Conservation (phyloP, 1,139 yeast genomes). For the Yamadazyma atlantica region DNA sequence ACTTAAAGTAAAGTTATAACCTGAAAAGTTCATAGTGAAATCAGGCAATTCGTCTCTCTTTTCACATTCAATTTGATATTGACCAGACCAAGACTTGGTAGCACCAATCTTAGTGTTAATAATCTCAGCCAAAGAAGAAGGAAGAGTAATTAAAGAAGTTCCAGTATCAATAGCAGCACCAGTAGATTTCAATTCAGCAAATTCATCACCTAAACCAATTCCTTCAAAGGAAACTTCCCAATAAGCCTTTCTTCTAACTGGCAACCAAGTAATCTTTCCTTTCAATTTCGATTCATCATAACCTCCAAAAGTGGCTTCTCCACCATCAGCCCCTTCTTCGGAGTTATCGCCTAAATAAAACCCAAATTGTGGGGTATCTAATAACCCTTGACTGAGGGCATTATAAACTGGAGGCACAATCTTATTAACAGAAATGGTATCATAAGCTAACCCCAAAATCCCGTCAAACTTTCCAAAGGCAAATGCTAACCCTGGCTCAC, state of each 20-base stretch:
- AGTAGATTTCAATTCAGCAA: constrained; percentile 73
- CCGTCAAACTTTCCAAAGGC: constrained; percentile 99
- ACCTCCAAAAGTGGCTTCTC: constrained; percentile 95
- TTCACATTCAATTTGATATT: constrained; percentile 88
- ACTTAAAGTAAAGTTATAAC: constrained; percentile 84
- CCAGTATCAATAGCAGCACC: constrained; percentile 99
- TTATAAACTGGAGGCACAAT: constrained; percentile 93
- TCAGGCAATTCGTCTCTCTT: constrained; percentile 83
- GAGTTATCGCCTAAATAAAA: constrained; percentile 83
- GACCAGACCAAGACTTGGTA: constrained; percentile 95
- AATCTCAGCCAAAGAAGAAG: constrained; percentile 92
- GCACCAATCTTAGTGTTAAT: constrained; percentile 96
- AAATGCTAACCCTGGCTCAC: constrained; percentile 95
- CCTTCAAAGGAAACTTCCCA: constrained; percentile 97
- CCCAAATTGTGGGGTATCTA: constrained; percentile 83
- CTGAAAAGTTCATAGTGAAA: constrained; percentile 82
- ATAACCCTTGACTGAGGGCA: constrained; percentile 75
- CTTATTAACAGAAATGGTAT: constrained; percentile 81
- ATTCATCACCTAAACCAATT: constrained; percentile 86
- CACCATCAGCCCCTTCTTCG: constrained; percentile 69
- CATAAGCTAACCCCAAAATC: constrained; percentile 90
- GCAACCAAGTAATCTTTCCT: constrained; percentile 91
- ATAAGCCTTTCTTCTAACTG: constrained; percentile 98
- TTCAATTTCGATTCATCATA: constrained; percentile 68
- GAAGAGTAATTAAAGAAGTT: constrained; percentile 91